Evolutionary conservation across 352 stramenopile genomes (phyloP), one percentile per base, ranked within the genome.

Genomic region (Pythium monospermum): DNA sequence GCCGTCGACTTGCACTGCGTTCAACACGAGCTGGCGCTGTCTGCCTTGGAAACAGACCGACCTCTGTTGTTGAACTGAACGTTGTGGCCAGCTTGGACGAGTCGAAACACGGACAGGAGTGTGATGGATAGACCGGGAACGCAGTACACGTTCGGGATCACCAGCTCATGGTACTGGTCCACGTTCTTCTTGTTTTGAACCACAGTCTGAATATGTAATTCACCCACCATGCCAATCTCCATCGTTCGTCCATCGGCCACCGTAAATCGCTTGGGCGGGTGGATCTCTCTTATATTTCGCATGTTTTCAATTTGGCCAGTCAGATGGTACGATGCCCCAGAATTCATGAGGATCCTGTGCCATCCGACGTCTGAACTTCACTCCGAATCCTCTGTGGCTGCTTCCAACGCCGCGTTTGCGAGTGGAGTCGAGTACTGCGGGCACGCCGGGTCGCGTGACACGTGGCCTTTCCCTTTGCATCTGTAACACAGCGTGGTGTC

Each of bases 31-130:
- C n/a, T n/a, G n/a, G n/a, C n/a, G n/a, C n/a, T n/a, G n/a, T n/a
- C n/a, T n/a, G n/a, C n/a, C n/a, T n/a, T n/a, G n/a, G n/a, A n/a
- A n/a, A n/a, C n/a, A n/a, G n/a, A n/a, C n/a, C n/a, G n/a, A n/a
- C n/a, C n/a, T n/a, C n/a, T n/a, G n/a, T n/a, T n/a, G 61, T n/a
- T 18, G 26, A 49, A 49, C 41, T 8, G 7, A 6, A 49, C 25
- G 25, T 26, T 23, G n/a, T 35, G 23, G 25, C 26, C 26, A 2
- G 23, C 40, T 18, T 33, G 6, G 2, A 47, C 40, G 4, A 47
- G 23, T 6, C 27, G 41, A 13, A 25, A 49, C 25, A 49, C 41
- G 7, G 41, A 49, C 6, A 49, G 41, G 5, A 49, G 41, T n/a
- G 41, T 49, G 25, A 49, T 15, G 3, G 41, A 25, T 6, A 49